Evolutionary conservation across 192 early-diverging fungal genomes (phyloP).

Genomic region (Coemansia sp.): DNA sequence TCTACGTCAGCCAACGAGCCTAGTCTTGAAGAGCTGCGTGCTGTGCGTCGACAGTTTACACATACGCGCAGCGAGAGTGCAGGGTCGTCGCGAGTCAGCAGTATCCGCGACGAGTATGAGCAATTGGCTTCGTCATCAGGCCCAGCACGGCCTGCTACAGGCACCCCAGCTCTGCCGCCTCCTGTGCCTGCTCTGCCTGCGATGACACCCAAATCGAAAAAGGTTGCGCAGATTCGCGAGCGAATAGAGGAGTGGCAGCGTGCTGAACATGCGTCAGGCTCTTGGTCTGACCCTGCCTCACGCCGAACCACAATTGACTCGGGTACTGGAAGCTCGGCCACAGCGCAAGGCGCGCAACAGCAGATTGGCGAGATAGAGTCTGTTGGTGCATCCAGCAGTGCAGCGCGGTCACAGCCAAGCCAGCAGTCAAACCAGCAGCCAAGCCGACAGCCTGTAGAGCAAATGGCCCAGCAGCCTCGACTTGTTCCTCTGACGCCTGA

Average conservation of each 20-base stretch:
- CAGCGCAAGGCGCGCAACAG: conserved; percentile 29
- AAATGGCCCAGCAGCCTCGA: conserved; percentile 5
- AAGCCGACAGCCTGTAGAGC: neutral
- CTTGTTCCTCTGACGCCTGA: conserved; percentile 37
- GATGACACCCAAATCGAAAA: conserved; percentile 35
- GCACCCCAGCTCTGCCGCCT: neutral
- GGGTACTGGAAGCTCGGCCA: conserved; percentile 27
- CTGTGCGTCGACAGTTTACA: conserved; percentile 4
- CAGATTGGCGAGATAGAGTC: conserved; percentile 45
- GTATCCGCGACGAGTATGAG: conserved; percentile 45
- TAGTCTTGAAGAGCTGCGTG: conserved; percentile 3
- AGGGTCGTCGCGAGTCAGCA: conserved; percentile 50
- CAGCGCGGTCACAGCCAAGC: neutral
- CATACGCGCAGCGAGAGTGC: conserved; percentile 44
- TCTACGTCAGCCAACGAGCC: conserved; percentile 9
- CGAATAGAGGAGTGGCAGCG: conserved; percentile 54
- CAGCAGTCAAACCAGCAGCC: neutral
- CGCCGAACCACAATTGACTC: conserved; percentile 10
- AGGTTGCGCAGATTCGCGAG: conserved; percentile 46
- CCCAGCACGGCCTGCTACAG: neutral
- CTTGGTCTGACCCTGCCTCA: neutral
- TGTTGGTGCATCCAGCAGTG: conserved; percentile 6
- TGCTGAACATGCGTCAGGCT: conserved; percentile 9
- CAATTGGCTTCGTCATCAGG: conserved; percentile 11
- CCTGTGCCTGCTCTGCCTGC: neutral